Evolutionary conservation across 2,329 filamentous ascomycete genomes (phyloP).

Genomic region (Simplicillium sp.): DNA sequence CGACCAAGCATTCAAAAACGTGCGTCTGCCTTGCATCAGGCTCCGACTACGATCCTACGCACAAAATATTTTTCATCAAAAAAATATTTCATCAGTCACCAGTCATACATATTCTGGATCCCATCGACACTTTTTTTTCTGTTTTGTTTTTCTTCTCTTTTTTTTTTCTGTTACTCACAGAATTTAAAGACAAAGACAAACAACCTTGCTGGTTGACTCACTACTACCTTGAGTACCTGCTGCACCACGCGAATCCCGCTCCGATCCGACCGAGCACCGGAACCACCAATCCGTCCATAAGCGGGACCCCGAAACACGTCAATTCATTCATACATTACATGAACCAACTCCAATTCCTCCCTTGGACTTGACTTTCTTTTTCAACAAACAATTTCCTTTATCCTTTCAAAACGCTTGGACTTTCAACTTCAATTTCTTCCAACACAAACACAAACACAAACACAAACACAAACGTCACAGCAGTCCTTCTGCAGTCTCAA

Average conservation of each 20-base stretch:
- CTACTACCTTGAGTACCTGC: no score
- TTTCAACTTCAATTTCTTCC: neutral
- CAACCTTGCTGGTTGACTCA: no score
- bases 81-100: neutral
- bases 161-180: neutral
- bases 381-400: neutral
- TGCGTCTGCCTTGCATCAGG: no score
- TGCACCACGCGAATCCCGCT: no score
- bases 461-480: neutral
- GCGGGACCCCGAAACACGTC: no score
- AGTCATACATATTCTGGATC: neutral
- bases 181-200: no score
- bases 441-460: neutral
- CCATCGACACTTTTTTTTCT: neutral
- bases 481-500: slow-evolving; percentile 7
- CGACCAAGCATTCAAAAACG: slow-evolving; percentile 3
- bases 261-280: no score
- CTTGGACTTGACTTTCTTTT: neutral
- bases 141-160: neutral
- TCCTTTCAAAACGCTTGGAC: no score
- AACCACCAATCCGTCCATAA: no score
- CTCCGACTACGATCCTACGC: no score
- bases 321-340: no score
- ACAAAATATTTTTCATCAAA: neutral
- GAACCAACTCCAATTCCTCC: no score